Percentiles rank a stretch among this genome's conserved stretches.
phyloP scores from a whole-genome alignment of 345 rosid species.

The Gossypium bickii region DNA sequence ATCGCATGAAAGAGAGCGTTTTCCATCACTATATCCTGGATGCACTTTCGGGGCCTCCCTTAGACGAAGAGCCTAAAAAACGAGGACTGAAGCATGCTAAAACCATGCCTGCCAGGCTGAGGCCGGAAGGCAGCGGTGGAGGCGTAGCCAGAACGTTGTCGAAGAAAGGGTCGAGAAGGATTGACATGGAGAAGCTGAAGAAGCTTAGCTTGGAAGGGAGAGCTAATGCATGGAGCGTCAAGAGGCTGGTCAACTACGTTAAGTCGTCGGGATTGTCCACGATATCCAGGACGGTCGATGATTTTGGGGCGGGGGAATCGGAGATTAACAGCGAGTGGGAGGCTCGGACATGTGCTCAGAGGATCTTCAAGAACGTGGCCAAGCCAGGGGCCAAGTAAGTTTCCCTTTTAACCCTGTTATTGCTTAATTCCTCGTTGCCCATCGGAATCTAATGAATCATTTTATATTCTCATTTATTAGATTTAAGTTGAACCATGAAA shows the following conservation, averaged over 20 bases:
- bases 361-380: slow-evolving; percentile 54
- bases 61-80: slow-evolving; percentile 19
- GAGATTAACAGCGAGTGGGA: slow-evolving; percentile 56
- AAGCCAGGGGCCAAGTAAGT: slow-evolving; percentile 50
- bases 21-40: slow-evolving; percentile 51
- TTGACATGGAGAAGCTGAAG: slow-evolving; percentile 49
- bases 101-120: slow-evolving; percentile 28
- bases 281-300: slow-evolving; percentile 44
- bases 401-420: background rate
- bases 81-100: slow-evolving; percentile 7
- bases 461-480: too few species aligned
- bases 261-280: slow-evolving; percentile 46
- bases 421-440: background rate
- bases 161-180: slow-evolving; percentile 30
- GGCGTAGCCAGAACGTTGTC: background rate
- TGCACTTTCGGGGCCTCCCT: slow-evolving; percentile 42
- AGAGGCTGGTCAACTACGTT: slow-evolving; percentile 38
- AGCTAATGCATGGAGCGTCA: slow-evolving; percentile 47
- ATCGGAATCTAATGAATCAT: background rate
- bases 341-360: slow-evolving; percentile 39
- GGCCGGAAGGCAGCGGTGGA: background rate
- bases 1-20: slow-evolving; percentile 59
- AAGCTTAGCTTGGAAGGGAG: slow-evolving; percentile 35
- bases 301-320: slow-evolving; percentile 32
- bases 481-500: too few species aligned